Base-by-base conservation (phyloP, 345 rosid species). In the Citropsis articulata region DNA sequence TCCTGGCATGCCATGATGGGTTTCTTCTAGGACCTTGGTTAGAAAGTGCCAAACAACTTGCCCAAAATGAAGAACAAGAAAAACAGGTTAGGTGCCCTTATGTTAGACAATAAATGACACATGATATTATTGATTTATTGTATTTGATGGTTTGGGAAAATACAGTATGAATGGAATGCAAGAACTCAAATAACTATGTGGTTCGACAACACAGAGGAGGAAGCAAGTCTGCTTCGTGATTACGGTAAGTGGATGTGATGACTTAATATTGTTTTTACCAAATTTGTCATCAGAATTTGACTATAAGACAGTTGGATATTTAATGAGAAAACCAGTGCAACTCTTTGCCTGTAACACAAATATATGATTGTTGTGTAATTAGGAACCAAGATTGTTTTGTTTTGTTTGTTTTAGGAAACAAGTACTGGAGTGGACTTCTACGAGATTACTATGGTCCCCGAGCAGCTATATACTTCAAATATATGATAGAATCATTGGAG, bases 101-200 rank as follows among this genome's bases (percentile, higher is more conserved):
- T 16, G 18, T 45, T 45, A 13, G 50, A 18, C 50, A 45, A 45
- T 45, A 45, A 45, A 45, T 45, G 50, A 45, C 50, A 45, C 50
- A 13, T 12, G 50, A 45, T 45, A 45, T 53, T 53, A 5, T 30
- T 25, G 61, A 62, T 71, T 19, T 8, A 28, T 36, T 69, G 25
- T 22, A 38, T 72, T 61, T 16, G 40, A 14, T 57, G 56, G 40
- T 56, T 28, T 72, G 19, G 24, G 36, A 65, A 40, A 76, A 14
- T 83, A 69, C 91, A 88, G 93, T 90, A 81, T 66, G 92, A 91
- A 82, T 91, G 95, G 95, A 91, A 91, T 78, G 93, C 93, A 36
- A 88, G 92, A 80, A 90, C 93, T 50, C 95, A 88, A 75, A 85
- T 91, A 87, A 90, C 95, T 24, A 91, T 91, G 95, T 90, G 95